A percentile compares a stretch with the other conserved stretches of the same genome.
Conservation (phyloP, 108 stramenopile species). For the Stephanodiscus triporus region DNA sequence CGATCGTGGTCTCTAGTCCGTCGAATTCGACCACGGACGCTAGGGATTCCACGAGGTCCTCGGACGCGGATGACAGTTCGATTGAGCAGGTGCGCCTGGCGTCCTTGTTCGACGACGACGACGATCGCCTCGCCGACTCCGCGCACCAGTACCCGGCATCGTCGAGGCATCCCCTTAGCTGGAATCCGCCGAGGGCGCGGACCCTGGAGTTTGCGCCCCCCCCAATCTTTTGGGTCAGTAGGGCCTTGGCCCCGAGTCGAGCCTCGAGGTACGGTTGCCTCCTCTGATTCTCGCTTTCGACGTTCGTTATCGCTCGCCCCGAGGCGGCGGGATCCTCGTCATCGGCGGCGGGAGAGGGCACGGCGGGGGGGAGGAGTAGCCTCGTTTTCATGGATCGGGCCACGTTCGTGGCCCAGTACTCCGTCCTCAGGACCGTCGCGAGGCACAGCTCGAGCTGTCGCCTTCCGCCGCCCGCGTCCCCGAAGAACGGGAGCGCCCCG, state of each 20-base stretch:
- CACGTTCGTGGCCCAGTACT: constrained; percentile 65
- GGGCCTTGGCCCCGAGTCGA: constrained; percentile 77
- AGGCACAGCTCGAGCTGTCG: constrained; percentile 77
- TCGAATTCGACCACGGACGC: constrained; percentile 86
- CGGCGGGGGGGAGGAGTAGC: neutral
- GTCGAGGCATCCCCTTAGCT: constrained; percentile 63
- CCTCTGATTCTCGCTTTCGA: constrained; percentile 1
- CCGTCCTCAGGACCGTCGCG: constrained; percentile 60
- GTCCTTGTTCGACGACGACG: constrained; percentile 1
- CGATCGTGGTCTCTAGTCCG: constrained; percentile 77
- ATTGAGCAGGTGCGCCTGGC: constrained; percentile 8
- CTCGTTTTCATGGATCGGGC: constrained; percentile 37
- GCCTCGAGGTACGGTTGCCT: constrained; percentile 75
- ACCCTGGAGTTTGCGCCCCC: constrained; percentile 68
- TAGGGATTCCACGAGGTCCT: constrained; percentile 62
- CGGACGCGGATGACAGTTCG: constrained; percentile 13
- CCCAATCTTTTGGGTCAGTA: constrained; percentile 63
- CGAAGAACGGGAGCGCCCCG: neutral
- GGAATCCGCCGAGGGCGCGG: constrained; percentile 53
- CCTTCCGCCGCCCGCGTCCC: neutral
- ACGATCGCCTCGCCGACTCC: constrained; percentile 3
- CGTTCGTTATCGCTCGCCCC: neutral
- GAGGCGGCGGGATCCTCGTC: constrained; percentile 13
- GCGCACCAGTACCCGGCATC: constrained; percentile 64
- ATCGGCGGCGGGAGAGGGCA: neutral